Conservation (phyloP, 352 stramenopile species). For the Phytophthora litchii region DNA sequence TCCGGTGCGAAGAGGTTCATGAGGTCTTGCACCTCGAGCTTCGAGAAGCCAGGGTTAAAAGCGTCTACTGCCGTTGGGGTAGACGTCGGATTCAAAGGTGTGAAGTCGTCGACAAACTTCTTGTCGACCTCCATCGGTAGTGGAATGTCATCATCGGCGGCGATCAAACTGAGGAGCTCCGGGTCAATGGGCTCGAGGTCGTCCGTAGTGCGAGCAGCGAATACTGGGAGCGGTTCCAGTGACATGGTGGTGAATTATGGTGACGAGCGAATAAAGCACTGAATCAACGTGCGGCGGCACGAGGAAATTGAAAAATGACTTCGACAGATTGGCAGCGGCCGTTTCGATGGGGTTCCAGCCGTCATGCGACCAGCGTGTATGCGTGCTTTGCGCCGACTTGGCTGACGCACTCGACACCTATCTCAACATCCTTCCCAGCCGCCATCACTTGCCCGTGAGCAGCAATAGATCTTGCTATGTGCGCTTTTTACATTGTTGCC, state of each 20-base stretch:
- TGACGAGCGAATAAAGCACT: not conserved
- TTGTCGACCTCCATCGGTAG: conserved; percentile 19
- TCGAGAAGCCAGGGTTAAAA: conserved; percentile 43
- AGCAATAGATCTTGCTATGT: conserved; percentile 2
- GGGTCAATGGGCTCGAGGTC: conserved; percentile 42
- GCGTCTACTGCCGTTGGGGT: conserved; percentile 41
- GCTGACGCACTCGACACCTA: conserved; percentile 31
- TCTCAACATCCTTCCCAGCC: conserved; percentile 37
- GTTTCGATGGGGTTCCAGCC: conserved; percentile 26
- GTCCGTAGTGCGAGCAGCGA: conserved; percentile 23
- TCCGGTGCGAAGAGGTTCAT: conserved; percentile 42
- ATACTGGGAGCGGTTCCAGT: conserved; percentile 44
- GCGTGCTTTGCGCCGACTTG: conserved; percentile 4
- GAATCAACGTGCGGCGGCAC: conserved; percentile 39
- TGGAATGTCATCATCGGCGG: conserved; percentile 27
- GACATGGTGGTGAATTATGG: conserved; percentile 26
- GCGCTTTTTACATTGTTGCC: conserved; percentile 32
- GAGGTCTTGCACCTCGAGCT: conserved; percentile 43
- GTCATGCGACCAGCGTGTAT: conserved; percentile 15
- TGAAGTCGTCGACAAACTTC: conserved; percentile 35
- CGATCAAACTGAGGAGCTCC: conserved; percentile 42
- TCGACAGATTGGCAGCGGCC: not conserved
- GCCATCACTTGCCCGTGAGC: conserved; percentile 21
- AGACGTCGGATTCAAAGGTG: conserved; percentile 40
- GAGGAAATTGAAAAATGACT: conserved; percentile 40